Evolutionary conservation across 306 rosid genomes (phyloP).

Genomic region (Datisca glomerata): DNA sequence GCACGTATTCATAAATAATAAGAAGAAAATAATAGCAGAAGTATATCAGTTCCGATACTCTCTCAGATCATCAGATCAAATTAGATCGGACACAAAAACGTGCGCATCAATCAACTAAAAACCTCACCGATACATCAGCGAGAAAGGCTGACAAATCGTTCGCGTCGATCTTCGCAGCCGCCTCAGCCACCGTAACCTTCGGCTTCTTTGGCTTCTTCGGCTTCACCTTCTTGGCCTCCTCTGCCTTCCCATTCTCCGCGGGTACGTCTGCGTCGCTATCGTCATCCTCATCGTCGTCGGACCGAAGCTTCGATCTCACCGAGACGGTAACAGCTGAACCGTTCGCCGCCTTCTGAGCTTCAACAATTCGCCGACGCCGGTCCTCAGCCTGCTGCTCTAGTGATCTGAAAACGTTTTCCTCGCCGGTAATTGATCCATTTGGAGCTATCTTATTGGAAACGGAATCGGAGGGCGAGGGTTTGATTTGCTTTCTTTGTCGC

Average conservation of each 20-base stretch:
- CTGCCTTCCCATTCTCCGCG: constrained; percentile 40
- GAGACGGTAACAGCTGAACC: constrained; percentile 18
- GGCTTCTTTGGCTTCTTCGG: constrained; percentile 81
- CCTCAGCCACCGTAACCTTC: constrained; percentile 76
- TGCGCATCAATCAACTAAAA: constrained; percentile 10
- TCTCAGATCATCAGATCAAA: constrained; percentile 28
- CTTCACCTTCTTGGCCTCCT: constrained; percentile 68
- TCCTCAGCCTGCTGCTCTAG: constrained; percentile 79
- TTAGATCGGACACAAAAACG: constrained; percentile 15
- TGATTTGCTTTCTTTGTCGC: constrained; percentile 51
- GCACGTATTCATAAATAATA: neutral
- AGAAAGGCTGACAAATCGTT: constrained; percentile 51
- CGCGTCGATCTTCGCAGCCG: constrained; percentile 71
- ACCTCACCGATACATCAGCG: constrained; percentile 48
- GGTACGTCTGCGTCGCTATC: constrained; percentile 33
- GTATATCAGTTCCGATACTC: constrained; percentile 7
- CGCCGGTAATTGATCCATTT: constrained; percentile 20
- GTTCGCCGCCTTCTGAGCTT: constrained; percentile 41
- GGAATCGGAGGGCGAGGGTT: constrained; percentile 27
- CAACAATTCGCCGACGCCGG: constrained; percentile 56
- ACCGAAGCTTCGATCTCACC: constrained; percentile 52
- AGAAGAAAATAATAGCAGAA: neutral
- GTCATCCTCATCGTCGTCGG: constrained; percentile 36
- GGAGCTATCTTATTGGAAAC: constrained; percentile 17
- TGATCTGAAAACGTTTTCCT: constrained; percentile 51